Percentiles rank a stretch among this genome's conserved stretches.
These are phyloP conservation scores for Phytophthora idaei DNA, from an alignment of 352 stramenopile genomes.

Conservation along the genomic window DNA sequence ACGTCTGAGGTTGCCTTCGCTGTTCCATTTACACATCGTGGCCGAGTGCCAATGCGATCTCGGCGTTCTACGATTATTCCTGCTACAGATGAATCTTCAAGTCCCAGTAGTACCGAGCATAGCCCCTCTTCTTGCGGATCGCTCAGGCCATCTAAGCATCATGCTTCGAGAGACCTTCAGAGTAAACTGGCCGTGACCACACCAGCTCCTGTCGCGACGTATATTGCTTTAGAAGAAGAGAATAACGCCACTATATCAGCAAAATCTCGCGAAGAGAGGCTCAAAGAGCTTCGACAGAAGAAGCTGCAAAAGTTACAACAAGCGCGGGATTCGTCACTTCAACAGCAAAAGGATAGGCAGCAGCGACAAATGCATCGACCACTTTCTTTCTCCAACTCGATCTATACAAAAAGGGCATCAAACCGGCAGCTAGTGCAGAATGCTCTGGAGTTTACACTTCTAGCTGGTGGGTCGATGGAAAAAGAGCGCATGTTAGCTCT, in stretches of 20 bases:
- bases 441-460: conserved; percentile 77
- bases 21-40: conserved; percentile 28
- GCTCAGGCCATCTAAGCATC: background rate
- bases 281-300: conserved; percentile 58
- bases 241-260: background rate
- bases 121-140: background rate
- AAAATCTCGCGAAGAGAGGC: conserved; percentile 30
- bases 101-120: background rate
- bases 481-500: conserved; percentile 57
- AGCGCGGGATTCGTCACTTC: conserved; percentile 39
- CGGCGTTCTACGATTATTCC: background rate
- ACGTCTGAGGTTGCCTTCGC: background rate
- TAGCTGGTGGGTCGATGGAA: conserved; percentile 67
- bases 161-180: background rate
- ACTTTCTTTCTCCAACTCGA: conserved; percentile 10
- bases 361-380: conserved; percentile 24
- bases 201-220: conserved; percentile 16
- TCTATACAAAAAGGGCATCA: conserved; percentile 47
- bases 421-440: conserved; percentile 83
- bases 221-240: conserved; percentile 20
- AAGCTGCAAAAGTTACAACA: conserved; percentile 73
- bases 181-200: background rate
- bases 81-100: conserved; percentile 7
- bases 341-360: conserved; percentile 38
- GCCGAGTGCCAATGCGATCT: conserved; percentile 49